Base-by-base conservation (phyloP, 73 alveolate species). In the Paraurostyla sp. region DNA sequence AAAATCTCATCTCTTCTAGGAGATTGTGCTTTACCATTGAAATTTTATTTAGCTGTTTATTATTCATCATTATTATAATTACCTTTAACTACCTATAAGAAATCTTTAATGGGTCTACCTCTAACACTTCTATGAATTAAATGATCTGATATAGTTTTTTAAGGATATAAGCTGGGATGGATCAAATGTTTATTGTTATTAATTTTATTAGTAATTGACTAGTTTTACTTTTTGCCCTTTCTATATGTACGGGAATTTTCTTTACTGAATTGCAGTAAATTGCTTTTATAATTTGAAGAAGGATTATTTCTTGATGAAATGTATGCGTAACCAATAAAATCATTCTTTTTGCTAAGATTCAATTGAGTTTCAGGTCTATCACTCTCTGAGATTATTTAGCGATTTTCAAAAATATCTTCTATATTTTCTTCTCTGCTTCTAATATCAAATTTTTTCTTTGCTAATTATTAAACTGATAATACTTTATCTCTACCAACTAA, bases 41-140 rank as follows among this genome's bases (percentile, higher is more conserved):
- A 18, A 20, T 20, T 54, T 54, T 54, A 54, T 11, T 54, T 23
- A 54, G 33, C 71, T 54, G 13, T 7, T n/a, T n/a, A n/a, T n/a
- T n/a, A n/a, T 7, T 32, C 33, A 22, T 20, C 32, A 59, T 59
- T 29, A 23, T 59, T 59, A 7, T 23, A 27, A 27, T 65, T 40
- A 15, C 82, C 82, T 65, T 65, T 65, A 35, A 65, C 38, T 65
- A 65, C 40, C 4, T 65, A 2, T 6, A 65, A 38, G 4, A 65
- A 40, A 38, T 65, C 11, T 38, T 65, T 16, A 22, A 65, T 65
- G 30, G 82, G 82, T 65, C 82, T 32, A 16, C 82, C 82, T 30
- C 82, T 65, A 1, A 65, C 82, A 65, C 82, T 65, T 38, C 25
- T 35, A 38, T 65, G 35, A 9, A 38, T 6, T 16, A 65, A 22